A percentile compares a stretch with the other conserved stretches of the same genome.
Conservation (phyloP, 176 grass and related monocot species). For the Thinopyrum elongatum region DNA sequence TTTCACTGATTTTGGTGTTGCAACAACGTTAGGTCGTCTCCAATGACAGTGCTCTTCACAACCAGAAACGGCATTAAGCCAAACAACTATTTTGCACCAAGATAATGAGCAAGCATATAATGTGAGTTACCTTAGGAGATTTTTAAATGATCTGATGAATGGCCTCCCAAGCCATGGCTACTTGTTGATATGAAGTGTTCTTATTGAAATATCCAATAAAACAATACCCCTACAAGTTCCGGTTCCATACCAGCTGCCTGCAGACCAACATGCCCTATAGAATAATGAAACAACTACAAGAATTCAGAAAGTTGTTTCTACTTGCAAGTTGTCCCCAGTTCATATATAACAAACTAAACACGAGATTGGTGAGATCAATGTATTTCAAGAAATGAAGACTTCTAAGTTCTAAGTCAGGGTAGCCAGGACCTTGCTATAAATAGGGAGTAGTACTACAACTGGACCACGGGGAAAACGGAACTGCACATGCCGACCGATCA, state of each 20-base stretch:
- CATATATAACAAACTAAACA: neutral
- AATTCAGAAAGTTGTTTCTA: no score
- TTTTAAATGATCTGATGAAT: constrained; percentile 91
- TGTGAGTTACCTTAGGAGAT: constrained; percentile 62
- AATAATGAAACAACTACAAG: constrained; percentile 15
- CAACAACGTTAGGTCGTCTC: no score
- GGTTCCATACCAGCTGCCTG: constrained; percentile 75
- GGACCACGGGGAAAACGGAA: no score
- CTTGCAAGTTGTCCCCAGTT: no score
- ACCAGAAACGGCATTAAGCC: no score
- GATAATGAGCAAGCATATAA: neutral
- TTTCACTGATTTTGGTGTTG: no score
- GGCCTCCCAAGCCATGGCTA: constrained; percentile 93
- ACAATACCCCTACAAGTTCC: constrained; percentile 72
- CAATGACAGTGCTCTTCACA: no score
- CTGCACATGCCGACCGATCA: no score
- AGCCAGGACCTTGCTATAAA: no score
- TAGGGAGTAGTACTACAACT: no score
- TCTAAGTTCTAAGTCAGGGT: no score
- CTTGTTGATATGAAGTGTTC: constrained; percentile 93
- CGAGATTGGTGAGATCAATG: neutral
- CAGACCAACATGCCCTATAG: constrained; percentile 74
- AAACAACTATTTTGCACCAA: constrained; percentile 5
- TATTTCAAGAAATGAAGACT: constrained; percentile 31
- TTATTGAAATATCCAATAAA: constrained; percentile 86